phyloP scores from a whole-genome alignment of 306 rosid genomes.

The Medicago arabica region DNA sequence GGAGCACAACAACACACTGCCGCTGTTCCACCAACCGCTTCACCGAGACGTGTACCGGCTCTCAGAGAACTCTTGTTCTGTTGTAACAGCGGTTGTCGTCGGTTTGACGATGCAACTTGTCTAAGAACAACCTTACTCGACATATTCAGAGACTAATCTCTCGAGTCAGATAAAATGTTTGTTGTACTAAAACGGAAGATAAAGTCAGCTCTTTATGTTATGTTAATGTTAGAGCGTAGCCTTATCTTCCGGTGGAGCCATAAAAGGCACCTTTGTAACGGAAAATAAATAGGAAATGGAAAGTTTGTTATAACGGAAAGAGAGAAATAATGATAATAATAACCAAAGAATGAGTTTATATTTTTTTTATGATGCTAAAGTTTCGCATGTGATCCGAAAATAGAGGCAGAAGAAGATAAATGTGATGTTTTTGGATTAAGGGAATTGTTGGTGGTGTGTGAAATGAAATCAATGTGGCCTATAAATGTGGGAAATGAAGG shows the following conservation, averaged over 20 bases:
- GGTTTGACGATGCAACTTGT: constrained; percentile 12
- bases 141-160: not conserved
- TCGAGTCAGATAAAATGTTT: not conserved
- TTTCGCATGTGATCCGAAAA: constrained; percentile 1
- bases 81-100: constrained; percentile 46
- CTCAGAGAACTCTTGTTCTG: constrained; percentile 1
- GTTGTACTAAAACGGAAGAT: not conserved
- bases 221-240: not conserved
- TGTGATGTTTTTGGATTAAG: not conserved
- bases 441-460: not conserved
- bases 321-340: not conserved
- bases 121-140: constrained; percentile 46
- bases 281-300: not conserved
- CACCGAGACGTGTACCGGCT: constrained; percentile 53
- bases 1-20: constrained; percentile 90
- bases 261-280: constrained; percentile 17
- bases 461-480: not conserved
- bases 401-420: not conserved
- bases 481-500: constrained; percentile 2
- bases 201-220: not conserved
- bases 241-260: not conserved
- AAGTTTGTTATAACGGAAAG: constrained; percentile 23
- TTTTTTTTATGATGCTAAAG: not conserved
- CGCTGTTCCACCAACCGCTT: constrained; percentile 75
- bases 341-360: not conserved